Evolutionary conservation across 768 basidiomycete species (phyloP).

Genomic region (Tulasnella sp.): DNA sequence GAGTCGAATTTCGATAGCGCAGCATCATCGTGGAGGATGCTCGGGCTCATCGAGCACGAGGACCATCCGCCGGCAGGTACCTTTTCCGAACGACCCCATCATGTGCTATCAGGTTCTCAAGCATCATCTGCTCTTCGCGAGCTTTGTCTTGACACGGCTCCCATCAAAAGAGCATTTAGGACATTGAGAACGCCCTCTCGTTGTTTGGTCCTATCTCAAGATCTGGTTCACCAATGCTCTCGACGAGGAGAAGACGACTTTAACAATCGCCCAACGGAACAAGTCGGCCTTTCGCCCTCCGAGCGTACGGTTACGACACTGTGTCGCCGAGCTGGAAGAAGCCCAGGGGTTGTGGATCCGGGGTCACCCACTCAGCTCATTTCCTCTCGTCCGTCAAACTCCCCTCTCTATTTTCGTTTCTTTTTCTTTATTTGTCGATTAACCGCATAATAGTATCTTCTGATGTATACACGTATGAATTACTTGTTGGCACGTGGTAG

Average conservation of each 20-base stretch:
- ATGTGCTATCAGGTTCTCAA: slow-evolving; percentile 71
- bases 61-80: slow-evolving; percentile 63
- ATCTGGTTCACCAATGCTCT: slow-evolving; percentile 37
- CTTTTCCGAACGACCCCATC: slow-evolving; percentile 45
- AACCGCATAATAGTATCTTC: neutral
- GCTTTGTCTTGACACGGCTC: slow-evolving; percentile 74
- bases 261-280: slow-evolving; percentile 79
- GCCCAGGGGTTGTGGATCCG: slow-evolving; percentile 79
- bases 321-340: slow-evolving; percentile 76
- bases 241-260: slow-evolving; percentile 40
- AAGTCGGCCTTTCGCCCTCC: slow-evolving; percentile 51
- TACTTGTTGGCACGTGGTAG: neutral
- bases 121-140: slow-evolving; percentile 71
- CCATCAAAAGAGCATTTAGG: slow-evolving; percentile 69
- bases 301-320: slow-evolving; percentile 30
- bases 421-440: neutral
- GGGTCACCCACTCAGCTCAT: too few relatives aligned
- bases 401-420: slow-evolving; percentile 66
- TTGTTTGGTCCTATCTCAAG: slow-evolving; percentile 48
- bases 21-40: slow-evolving; percentile 71
- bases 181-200: slow-evolving; percentile 49
- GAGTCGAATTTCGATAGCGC: slow-evolving; percentile 21
- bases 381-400: too few relatives aligned
- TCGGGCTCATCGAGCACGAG: slow-evolving; percentile 74
- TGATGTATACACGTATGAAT: neutral